Evolutionary conservation across 805 yeast genomes (phyloP).

Genomic region (Cyberlindnera nakhonratchasimensis): DNA sequence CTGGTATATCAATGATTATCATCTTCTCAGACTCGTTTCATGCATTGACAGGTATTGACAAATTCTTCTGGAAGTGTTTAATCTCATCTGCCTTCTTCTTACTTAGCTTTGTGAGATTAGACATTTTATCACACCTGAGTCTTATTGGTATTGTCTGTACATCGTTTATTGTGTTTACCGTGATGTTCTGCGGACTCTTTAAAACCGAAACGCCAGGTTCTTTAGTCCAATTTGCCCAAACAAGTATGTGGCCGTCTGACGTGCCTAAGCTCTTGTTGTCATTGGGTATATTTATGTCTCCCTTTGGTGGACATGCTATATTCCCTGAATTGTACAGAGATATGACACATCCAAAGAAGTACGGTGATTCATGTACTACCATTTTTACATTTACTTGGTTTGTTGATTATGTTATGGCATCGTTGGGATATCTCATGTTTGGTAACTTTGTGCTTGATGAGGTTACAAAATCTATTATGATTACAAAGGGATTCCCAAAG

Average conservation of each 20-base stretch:
- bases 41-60: slow-evolving; percentile 42
- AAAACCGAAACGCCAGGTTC: slow-evolving; percentile 52
- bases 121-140: slow-evolving; percentile 51
- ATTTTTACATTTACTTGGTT: slow-evolving; percentile 57
- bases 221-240: slow-evolving; percentile 43
- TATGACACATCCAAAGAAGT: slow-evolving; percentile 68
- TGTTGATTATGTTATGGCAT: slow-evolving; percentile 59
- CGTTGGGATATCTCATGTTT: slow-evolving; percentile 75
- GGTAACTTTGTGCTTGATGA: slow-evolving; percentile 68
- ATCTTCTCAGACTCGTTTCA: slow-evolving; percentile 59
- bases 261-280: slow-evolving; percentile 42
- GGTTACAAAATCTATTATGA: slow-evolving; percentile 70
- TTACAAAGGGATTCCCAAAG: slow-evolving; percentile 62
- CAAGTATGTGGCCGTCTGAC: slow-evolving; percentile 39
- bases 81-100: slow-evolving; percentile 40
- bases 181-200: slow-evolving; percentile 44
- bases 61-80: slow-evolving; percentile 38
- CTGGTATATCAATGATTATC: slow-evolving; percentile 53
- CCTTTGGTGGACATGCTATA: slow-evolving; percentile 83
- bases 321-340: slow-evolving; percentile 76
- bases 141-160: slow-evolving; percentile 57
- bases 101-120: slow-evolving; percentile 52
- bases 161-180: slow-evolving; percentile 43
- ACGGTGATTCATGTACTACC: slow-evolving; percentile 45
- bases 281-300: slow-evolving; percentile 66